phyloP scores from a whole-genome alignment of 306 rosid genomes.

The Dryas drummondii region DNA sequence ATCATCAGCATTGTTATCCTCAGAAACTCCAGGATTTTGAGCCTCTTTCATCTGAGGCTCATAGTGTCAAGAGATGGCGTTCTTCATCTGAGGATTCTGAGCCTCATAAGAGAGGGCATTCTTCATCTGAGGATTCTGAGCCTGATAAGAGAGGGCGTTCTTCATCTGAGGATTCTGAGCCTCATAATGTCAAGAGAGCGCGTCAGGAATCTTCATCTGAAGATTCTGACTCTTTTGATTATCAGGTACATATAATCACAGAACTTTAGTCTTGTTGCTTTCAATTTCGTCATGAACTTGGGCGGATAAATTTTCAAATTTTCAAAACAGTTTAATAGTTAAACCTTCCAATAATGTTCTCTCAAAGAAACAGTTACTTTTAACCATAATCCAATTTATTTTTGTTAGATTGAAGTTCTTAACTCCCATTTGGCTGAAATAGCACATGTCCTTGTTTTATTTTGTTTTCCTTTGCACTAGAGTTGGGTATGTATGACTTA shows the following conservation, averaged over 20 bases:
- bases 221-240: constrained; percentile 29
- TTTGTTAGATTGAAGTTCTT: neutral
- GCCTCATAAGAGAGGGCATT: no score
- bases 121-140: no score
- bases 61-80: no score
- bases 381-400: neutral
- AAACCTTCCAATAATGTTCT: neutral
- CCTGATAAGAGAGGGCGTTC: no score
- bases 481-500: constrained; percentile 10
- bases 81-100: no score
- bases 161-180: no score
- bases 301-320: neutral
- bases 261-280: neutral
- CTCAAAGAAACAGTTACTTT: constrained; percentile 10
- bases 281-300: neutral
- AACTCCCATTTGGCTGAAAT: neutral
- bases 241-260: constrained; percentile 62
- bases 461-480: neutral
- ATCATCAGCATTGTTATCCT: no score
- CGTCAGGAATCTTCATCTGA: no score
- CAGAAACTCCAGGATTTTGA: no score
- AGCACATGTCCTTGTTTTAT: neutral
- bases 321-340: neutral
- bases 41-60: no score
- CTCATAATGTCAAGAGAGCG: no score